Evolutionary conservation across 2,329 filamentous ascomycete species (phyloP), one percentile per base, ranked within the genome.

Genomic region (Pestalotiopsis sp.): DNA sequence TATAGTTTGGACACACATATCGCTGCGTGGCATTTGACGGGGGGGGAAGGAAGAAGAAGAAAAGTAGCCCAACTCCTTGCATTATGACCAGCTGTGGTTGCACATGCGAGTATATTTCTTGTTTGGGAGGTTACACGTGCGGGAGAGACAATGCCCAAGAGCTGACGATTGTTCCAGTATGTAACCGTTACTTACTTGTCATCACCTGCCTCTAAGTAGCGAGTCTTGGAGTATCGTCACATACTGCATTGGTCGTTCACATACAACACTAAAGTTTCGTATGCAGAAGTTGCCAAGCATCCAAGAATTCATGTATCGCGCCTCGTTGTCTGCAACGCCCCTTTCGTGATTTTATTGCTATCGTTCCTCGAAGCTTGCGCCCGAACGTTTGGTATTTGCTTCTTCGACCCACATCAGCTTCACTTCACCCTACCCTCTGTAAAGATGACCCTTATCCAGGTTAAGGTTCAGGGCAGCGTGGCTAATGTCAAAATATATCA

Each of bases 81-180:
- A 13, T 5, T 38, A 23, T 41, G n/a, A 64, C 17, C n/a, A n/a
- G 25, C 17, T 36, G 36, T 56, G 45, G 63, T 66, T 17, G 49
- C 20, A 58, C 63, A 36, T 7, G 31, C 63, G 63, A 66, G 36
- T 64, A 7, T 66, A 57, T 66, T 66, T 66, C 63, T 66, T 57
- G 63, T 31, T 66, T 66, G 39, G 14, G 57, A 12, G 23, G 63
- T 66, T 56, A 66, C 45, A 57, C 49, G 27, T 31, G n/a, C 25
- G 63, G 45, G 17, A 64, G 39, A 52, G 62, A 64, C n/a, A 36
- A 9, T 59, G 57, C 27, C 45, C 57, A 27, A 52, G 45, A n/a
- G 25, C 57, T 23, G 57, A 62, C 59, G 31, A 36, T 36, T 36
- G 31, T 36, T 36, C 31, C 31, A 36, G 31, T 36, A 36, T 36